Evolutionary conservation across 768 basidiomycete species (phyloP).

Genomic region (Kwoniella dendrophila): DNA sequence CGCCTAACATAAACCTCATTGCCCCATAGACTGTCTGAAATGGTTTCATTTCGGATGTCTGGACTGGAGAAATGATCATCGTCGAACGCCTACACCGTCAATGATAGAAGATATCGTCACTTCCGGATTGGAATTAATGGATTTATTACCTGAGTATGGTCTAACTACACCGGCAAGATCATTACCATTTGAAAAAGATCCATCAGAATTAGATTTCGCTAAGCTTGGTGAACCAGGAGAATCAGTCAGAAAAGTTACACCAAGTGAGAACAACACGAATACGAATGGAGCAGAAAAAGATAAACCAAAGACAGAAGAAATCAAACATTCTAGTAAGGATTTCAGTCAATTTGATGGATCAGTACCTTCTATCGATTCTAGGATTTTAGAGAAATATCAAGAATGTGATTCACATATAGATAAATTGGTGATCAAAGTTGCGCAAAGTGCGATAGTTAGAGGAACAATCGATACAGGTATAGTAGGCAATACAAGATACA

Average conservation of each 20-base stretch:
- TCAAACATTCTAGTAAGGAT: neutral
- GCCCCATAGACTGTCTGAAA: slow-evolving; percentile 26
- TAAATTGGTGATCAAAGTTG: slow-evolving; percentile 4
- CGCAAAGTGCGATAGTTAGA: slow-evolving; percentile 22
- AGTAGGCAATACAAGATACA: slow-evolving; percentile 25
- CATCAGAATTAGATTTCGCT: neutral
- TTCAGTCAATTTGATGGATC: neutral
- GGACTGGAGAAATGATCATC: neutral
- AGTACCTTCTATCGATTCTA: slow-evolving; percentile 1
- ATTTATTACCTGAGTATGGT: slow-evolving; percentile 1
- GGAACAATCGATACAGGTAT: slow-evolving; percentile 24
- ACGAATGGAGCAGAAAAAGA: neutral
- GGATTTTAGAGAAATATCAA: neutral
- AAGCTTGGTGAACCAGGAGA: neutral
- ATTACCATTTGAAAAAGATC: slow-evolving; percentile 1
- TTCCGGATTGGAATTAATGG: slow-evolving; percentile 20
- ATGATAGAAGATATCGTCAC: slow-evolving; percentile 2
- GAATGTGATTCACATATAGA: too few relatives aligned
- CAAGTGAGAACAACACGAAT: neutral
- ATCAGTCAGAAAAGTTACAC: neutral
- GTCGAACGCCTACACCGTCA: neutral
- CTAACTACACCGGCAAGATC: neutral
- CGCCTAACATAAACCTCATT: neutral
- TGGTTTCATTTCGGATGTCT: slow-evolving; percentile 37
- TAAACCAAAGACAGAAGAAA: neutral